Conservation (phyloP, 805 yeast genomes). For the Lipomyces lipofer region DNA sequence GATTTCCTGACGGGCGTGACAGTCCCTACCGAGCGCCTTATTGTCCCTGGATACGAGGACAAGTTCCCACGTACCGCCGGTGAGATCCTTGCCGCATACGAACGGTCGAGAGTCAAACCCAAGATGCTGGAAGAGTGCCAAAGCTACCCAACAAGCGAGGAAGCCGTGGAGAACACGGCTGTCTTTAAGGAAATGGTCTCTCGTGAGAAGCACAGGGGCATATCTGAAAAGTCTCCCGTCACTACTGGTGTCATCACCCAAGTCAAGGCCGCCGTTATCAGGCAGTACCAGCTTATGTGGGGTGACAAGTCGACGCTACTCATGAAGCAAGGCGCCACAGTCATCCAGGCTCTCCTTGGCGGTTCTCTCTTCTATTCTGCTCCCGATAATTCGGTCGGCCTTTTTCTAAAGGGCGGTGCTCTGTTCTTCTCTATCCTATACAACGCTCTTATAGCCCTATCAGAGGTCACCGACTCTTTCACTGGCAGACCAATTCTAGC, state of each 20-base stretch:
- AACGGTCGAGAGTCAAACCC: constrained; percentile 46
- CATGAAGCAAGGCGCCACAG: constrained; percentile 31
- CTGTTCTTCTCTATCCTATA: constrained; percentile 57
- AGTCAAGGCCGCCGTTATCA: constrained; percentile 9
- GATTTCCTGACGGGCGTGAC: constrained; percentile 37
- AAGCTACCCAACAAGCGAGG: constrained; percentile 41
- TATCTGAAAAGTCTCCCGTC: constrained; percentile 15
- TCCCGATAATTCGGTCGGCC: constrained; percentile 47
- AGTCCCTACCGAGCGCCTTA: constrained; percentile 51
- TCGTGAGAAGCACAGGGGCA: constrained; percentile 5
- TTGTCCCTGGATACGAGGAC: constrained; percentile 45
- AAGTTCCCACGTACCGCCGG: constrained; percentile 52
- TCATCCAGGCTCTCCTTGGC: constrained; percentile 54
- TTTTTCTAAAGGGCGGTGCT: constrained; percentile 55
- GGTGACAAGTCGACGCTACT: constrained; percentile 22
- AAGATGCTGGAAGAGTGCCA: constrained; percentile 49
- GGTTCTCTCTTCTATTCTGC: constrained; percentile 55
- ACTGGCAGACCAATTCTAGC: constrained; percentile 60
- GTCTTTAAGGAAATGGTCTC: constrained; percentile 1
- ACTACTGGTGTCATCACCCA: constrained; percentile 27
- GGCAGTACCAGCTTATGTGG: constrained; percentile 28
- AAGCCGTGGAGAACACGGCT: not conserved
- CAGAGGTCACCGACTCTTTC: constrained; percentile 53
- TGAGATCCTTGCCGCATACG: constrained; percentile 48
- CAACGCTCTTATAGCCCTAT: constrained; percentile 60